Percentiles rank a stretch among this genome's conserved stretches.
Conservation (phyloP, 805 yeast species). For the Teunomyces tritomae region DNA sequence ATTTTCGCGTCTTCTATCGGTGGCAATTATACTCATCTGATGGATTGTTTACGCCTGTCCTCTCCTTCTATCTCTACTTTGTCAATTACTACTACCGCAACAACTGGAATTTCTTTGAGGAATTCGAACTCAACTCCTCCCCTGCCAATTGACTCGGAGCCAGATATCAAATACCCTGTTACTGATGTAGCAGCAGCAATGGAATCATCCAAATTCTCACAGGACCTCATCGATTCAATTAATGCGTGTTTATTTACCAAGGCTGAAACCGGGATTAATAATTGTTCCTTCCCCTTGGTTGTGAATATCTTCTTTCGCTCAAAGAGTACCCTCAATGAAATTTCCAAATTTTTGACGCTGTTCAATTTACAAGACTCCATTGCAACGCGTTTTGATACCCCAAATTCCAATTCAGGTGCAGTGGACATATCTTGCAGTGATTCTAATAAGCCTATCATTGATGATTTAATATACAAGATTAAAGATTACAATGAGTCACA, state of each 20-base stretch:
- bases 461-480: conserved; percentile 11
- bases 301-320: not conserved
- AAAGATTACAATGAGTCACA: conserved; percentile 7
- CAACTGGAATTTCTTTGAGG: not conserved
- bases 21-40: not conserved
- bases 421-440: conserved; percentile 3
- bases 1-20: not conserved
- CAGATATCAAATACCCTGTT: not conserved
- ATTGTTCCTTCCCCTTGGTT: conserved; percentile 7
- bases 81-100: not conserved
- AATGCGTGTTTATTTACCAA: conserved; percentile 9
- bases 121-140: not conserved
- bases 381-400: not conserved
- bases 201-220: not conserved
- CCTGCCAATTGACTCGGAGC: not conserved
- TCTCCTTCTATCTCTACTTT: not conserved
- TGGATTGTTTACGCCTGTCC: not conserved
- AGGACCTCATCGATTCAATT: conserved; percentile 5
- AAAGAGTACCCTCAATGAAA: not conserved
- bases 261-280: conserved; percentile 1
- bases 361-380: not conserved
- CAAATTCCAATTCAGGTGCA: not conserved
- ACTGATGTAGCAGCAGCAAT: not conserved
- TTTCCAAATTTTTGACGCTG: not conserved
- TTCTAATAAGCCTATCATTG: conserved; percentile 2